phyloP scores from a whole-genome alignment of 2,329 filamentous ascomycete genomes.

The Albifimbria verrucaria region DNA sequence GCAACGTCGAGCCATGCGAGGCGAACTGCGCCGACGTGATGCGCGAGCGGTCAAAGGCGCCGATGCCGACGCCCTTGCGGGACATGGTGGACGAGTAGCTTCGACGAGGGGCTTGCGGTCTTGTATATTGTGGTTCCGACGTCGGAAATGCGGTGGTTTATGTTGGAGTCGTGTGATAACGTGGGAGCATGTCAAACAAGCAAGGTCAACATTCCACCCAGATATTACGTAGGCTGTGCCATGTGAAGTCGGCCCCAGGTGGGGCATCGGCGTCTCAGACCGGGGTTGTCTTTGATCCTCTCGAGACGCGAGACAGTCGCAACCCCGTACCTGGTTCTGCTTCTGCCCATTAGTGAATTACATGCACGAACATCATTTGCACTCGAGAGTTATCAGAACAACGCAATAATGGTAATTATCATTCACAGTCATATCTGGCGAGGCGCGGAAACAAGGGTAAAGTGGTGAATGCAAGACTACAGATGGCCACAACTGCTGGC shows the following conservation, averaged over 20 bases:
- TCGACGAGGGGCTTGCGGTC: neutral
- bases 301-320: neutral
- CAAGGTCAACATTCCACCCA: too few relatives aligned
- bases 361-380: too few relatives aligned
- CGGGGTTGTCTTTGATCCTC: neutral
- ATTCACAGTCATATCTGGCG: too few relatives aligned
- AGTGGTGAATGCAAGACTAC: too few relatives aligned
- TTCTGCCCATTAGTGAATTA: neutral
- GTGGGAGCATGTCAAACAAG: neutral
- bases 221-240: neutral
- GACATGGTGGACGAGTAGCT: conserved; percentile 44
- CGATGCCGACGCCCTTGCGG: conserved; percentile 83
- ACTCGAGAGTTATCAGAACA: too few relatives aligned
- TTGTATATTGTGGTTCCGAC: conserved; percentile 1
- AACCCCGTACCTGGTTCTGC: neutral
- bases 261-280: neutral
- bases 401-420: too few relatives aligned
- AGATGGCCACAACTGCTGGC: conserved; percentile 2
- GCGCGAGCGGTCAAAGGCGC: conserved; percentile 81
- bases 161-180: neutral
- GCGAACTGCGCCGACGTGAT: conserved; percentile 88
- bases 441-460: too few relatives aligned
- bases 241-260: neutral
- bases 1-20: conserved; percentile 82
- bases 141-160: neutral